Percentiles rank a stretch among this genome's conserved stretches.
Evolutionary conservation across 805 yeast species (phyloP).

Genomic region (Saccharomycopsis lassenensis): DNA sequence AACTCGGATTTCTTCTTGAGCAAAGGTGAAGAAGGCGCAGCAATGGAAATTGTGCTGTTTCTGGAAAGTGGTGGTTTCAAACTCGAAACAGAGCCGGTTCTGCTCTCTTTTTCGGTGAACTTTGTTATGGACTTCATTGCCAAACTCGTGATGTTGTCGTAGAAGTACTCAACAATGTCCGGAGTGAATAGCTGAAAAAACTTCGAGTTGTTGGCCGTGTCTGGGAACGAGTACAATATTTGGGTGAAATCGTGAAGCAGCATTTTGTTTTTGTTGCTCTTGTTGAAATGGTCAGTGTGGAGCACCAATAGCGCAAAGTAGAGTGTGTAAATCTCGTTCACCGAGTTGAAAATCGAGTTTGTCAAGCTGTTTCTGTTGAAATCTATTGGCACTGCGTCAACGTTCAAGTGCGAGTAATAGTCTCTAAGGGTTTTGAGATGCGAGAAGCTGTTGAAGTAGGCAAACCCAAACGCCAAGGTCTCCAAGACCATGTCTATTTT

Average conservation of each 20-base stretch:
- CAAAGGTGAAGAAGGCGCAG: too few species aligned
- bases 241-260: slow-evolving; percentile 48
- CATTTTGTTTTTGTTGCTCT: slow-evolving; percentile 59
- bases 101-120: too few species aligned
- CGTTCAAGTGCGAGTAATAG: slow-evolving; percentile 6
- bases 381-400: neutral
- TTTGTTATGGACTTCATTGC: slow-evolving; percentile 44
- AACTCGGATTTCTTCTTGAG: too few species aligned
- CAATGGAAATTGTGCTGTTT: too few species aligned
- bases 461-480: slow-evolving; percentile 44
- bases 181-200: slow-evolving; percentile 26
- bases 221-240: slow-evolving; percentile 27
- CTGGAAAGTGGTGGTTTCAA: too few species aligned
- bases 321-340: slow-evolving; percentile 50
- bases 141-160: slow-evolving; percentile 52
- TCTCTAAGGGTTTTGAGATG: slow-evolving; percentile 4
- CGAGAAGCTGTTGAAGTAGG: slow-evolving; percentile 21
- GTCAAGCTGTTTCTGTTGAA: slow-evolving; percentile 16
- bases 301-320: slow-evolving; percentile 57
- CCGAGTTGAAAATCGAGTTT: slow-evolving; percentile 12
- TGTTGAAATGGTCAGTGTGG: slow-evolving; percentile 66
- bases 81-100: too few species aligned
- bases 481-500: slow-evolving; percentile 62
- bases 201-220: slow-evolving; percentile 5
- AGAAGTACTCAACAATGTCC: slow-evolving; percentile 44